Conservation (phyloP, 2,329 filamentous ascomycete species). For the Neofusicoccum sp. region DNA sequence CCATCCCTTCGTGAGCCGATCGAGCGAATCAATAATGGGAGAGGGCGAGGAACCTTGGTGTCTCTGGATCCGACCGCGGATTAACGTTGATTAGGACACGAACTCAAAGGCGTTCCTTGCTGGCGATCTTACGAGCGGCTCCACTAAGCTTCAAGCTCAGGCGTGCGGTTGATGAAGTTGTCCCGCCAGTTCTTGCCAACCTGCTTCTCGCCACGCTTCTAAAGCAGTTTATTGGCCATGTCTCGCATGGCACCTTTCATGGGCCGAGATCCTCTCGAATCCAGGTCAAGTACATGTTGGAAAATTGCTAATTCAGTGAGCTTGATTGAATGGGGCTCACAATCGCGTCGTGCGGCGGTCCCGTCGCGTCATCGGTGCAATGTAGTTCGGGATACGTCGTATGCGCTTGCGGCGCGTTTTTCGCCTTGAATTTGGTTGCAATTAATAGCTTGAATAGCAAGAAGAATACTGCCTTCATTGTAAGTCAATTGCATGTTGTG, state of each 20-base stretch:
- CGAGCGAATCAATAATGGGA: neutral
- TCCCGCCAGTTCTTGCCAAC: neutral
- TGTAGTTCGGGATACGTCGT: neutral
- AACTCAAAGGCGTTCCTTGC: slow-evolving; percentile 19
- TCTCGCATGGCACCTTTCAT: slow-evolving; percentile 19
- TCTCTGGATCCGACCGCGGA: slow-evolving; percentile 22
- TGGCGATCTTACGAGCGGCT: slow-evolving; percentile 4
- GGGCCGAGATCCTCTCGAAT: slow-evolving; percentile 23
- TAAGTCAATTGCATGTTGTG: neutral
- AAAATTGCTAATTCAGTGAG: slow-evolving; percentile 10
- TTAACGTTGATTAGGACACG: slow-evolving; percentile 24
- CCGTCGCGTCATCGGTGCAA: neutral
- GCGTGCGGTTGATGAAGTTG: neutral
- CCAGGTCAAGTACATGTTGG: neutral
- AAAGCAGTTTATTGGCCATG: slow-evolving; percentile 23
- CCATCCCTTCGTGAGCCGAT: neutral
- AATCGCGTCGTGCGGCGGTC: slow-evolving; percentile 20
- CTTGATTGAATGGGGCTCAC: slow-evolving; percentile 22
- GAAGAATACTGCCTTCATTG: neutral
- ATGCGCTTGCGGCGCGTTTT: neutral
- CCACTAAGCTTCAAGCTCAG: neutral
- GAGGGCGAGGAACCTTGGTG: slow-evolving; percentile 15
- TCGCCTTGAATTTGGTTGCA: too few species aligned
- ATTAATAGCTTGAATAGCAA: neutral
- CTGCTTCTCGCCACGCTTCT: neutral